Percentiles rank a stretch among this genome's conserved stretches.
phyloP scores from a whole-genome alignment of 805 yeast species.

The Yarrowia alimentaria region DNA sequence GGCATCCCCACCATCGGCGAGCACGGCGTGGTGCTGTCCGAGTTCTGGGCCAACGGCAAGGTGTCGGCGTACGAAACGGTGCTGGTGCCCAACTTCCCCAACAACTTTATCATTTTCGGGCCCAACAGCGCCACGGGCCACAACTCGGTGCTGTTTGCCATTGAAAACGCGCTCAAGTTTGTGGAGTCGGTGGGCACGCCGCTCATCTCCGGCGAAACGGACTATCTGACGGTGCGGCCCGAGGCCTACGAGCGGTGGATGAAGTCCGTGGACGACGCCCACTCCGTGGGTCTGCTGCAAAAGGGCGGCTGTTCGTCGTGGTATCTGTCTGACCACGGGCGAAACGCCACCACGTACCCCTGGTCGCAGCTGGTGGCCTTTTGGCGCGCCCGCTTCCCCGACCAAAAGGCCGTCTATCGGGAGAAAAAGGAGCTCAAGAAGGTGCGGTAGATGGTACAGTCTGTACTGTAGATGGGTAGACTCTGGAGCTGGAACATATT shows the following conservation, averaged over 20 bases:
- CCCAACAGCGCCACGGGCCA: slow-evolving; percentile 33
- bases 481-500: too few species aligned
- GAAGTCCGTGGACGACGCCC: slow-evolving; percentile 18
- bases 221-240: slow-evolving; percentile 28
- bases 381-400: slow-evolving; percentile 27
- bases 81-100: slow-evolving; percentile 31
- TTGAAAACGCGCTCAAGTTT: slow-evolving; percentile 30
- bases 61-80: slow-evolving; percentile 31
- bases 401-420: slow-evolving; percentile 7
- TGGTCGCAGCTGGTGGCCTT: slow-evolving; percentile 31
- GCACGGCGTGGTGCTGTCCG: slow-evolving; percentile 22
- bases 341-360: slow-evolving; percentile 30
- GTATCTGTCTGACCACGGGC: slow-evolving; percentile 29
- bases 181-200: slow-evolving; percentile 28
- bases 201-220: slow-evolving; percentile 27
- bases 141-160: slow-evolving; percentile 30
- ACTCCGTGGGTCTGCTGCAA: slow-evolving; percentile 25
- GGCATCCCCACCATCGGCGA: slow-evolving; percentile 28
- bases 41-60: slow-evolving; percentile 30
- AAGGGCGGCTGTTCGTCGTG: slow-evolving; percentile 32
- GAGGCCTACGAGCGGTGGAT: slow-evolving; percentile 31
- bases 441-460: too few species aligned
- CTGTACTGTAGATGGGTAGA: too few species aligned
- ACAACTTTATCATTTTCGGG: slow-evolving; percentile 30
- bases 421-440: neutral